Base-by-base conservation (phyloP, 192 early-diverging fungal species). In the Coemansia sp. region DNA sequence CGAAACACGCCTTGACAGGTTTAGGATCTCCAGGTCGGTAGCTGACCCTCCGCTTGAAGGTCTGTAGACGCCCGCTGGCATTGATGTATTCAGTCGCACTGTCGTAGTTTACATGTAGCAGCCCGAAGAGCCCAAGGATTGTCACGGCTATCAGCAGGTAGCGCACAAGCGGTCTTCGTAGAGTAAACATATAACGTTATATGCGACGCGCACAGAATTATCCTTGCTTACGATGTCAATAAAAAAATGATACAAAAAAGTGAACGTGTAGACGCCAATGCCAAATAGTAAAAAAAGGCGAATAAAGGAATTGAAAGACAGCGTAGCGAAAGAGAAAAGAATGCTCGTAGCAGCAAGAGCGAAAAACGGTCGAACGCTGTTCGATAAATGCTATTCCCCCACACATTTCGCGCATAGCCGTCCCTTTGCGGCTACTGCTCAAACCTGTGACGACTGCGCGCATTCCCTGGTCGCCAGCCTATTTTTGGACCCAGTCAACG, bases 1-100 rank as follows among this genome's bases (percentile, higher is more conserved):
- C 86, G n/a, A 92, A 67, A 1, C 86, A 87, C 11, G 87, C 90
- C 19, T 85, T 84, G 6, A 82, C 84, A 6, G 80, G 80, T 69
- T 58, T 58, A 3, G 73, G 65, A 16, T 64, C 73, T 9, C 67
- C 68, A 8, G 81, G 76, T 13, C 50, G 55, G 62, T 82, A 82
- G 72, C 78, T 76, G 35, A 74, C 55, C 5, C 35, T 44, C 1
- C 74, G 68, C 49, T 65, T 35, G 64, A 66, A 75, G 4, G 64
- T 58, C 57, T 67, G 40, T 13, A 69, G 68, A 17, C 50, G 38
- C 60, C 63, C 33, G 64, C 46, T 62, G 63, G 44, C 35, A 58
- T 33, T 58, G 13, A 78, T 55, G 35, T 70, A 72, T 2, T 52
- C 59, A 10, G 64, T 52, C 11, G 76, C 76, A 7, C 67, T 47